Conservation (phyloP, 2,329 filamentous ascomycete species). For the Talaromyces sp. region DNA sequence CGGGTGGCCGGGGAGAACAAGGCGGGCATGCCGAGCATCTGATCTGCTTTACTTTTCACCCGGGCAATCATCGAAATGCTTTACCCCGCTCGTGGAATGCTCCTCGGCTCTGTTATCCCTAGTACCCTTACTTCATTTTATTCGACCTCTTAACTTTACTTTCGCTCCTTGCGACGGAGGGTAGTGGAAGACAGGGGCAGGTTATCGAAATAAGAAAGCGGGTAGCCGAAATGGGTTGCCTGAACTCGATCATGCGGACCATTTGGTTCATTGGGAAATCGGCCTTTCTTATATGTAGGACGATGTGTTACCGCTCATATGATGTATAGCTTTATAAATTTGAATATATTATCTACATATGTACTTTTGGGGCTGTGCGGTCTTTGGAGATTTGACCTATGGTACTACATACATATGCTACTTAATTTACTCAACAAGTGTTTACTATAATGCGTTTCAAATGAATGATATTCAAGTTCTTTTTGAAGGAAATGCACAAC, state of each 20-base stretch:
- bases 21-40: background rate
- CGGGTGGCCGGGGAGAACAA: background rate
- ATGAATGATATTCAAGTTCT: no score
- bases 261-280: background rate
- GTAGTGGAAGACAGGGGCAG: background rate
- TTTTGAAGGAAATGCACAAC: no score
- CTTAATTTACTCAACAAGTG: no score
- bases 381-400: no score
- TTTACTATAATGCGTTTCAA: no score
- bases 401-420: no score
- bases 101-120: background rate
- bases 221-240: background rate
- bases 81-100: conserved; percentile 1
- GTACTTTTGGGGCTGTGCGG: no score
- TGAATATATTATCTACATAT: no score
- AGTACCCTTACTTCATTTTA: background rate
- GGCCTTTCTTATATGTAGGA: background rate
- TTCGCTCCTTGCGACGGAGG: no score
- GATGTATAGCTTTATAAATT: background rate
- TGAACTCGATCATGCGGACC: background rate
- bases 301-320: background rate
- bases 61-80: background rate
- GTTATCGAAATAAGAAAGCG: background rate
- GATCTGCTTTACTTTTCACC: conserved; percentile 1
- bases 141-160: background rate